These are phyloP conservation scores for Zasmidium citrigriseum DNA, from an alignment of 2,329 filamentous ascomycete species.

Conservation along the genomic window DNA sequence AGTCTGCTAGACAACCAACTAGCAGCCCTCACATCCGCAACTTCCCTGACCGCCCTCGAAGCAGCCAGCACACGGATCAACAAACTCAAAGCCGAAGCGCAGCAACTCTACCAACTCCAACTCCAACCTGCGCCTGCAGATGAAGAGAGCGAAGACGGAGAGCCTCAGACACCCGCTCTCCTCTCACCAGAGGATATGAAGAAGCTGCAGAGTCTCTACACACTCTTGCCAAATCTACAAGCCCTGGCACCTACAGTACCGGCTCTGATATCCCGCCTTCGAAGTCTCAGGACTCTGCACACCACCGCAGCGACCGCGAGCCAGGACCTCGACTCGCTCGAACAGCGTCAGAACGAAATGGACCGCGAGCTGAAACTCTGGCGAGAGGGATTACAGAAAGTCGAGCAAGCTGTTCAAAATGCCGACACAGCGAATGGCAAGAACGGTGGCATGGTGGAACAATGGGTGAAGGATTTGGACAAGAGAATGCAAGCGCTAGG, in stretches of 20 bases:
- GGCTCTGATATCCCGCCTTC: conserved; percentile 78
- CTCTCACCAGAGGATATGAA: conserved; percentile 65
- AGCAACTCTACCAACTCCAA: conserved; percentile 63
- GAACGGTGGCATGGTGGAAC: conserved; percentile 83
- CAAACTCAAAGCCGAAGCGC: conserved; percentile 60
- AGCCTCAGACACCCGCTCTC: conserved; percentile 21
- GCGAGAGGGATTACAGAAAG: conserved; percentile 75
- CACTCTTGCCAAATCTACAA: conserved; percentile 84
- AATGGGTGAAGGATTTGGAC: conserved; percentile 87
- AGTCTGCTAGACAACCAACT: conserved; percentile 81
- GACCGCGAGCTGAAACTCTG: conserved; percentile 81
- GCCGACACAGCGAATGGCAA: conserved; percentile 69
- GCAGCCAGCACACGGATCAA: conserved; percentile 38
- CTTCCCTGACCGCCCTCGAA: conserved; percentile 72
- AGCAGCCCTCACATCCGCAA: conserved; percentile 66
- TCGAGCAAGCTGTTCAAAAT: conserved; percentile 73
- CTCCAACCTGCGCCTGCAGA: conserved; percentile 4
- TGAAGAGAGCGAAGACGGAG: conserved; percentile 37
- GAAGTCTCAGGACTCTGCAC: conserved; percentile 82
- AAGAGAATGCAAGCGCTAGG: conserved; percentile 61
- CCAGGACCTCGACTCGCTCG: conserved; percentile 74
- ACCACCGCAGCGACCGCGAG: conserved; percentile 81
- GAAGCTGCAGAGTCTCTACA: conserved; percentile 91
- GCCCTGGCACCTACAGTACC: conserved; percentile 82
- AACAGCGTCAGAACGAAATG: conserved; percentile 79